Percentiles rank a stretch among this genome's conserved stretches.
Evolutionary conservation across 179 eudicot genomes (phyloP).

Genomic region (Nepenthes alata): DNA sequence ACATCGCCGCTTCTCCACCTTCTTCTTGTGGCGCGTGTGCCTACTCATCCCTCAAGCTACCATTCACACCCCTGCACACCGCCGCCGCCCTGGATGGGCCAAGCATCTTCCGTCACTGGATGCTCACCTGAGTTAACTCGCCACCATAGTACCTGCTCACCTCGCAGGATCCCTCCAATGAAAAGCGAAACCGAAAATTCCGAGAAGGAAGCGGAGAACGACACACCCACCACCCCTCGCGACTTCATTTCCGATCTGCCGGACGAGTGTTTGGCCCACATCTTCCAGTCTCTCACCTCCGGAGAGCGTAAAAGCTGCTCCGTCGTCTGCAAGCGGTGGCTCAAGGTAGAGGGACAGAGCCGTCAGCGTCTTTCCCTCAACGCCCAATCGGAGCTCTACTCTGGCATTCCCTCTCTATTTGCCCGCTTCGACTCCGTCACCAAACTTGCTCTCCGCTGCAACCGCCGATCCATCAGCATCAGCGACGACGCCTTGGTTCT

Average conservation of each 20-base stretch:
- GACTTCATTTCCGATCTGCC: slow-evolving; percentile 46
- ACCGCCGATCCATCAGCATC: slow-evolving; percentile 55
- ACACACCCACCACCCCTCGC: not conserved
- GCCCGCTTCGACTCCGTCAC: slow-evolving; percentile 63
- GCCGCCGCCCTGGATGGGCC: slow-evolving; percentile 12
- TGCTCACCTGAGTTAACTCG: slow-evolving; percentile 7
- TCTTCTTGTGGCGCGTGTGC: too few relatives aligned
- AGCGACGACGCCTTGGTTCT: slow-evolving; percentile 41
- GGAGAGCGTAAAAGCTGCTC: slow-evolving; percentile 50
- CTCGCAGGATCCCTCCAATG: slow-evolving; percentile 3
- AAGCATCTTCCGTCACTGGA: slow-evolving; percentile 13
- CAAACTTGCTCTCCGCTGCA: slow-evolving; percentile 65
- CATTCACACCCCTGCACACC: too few relatives aligned
- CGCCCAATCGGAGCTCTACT: slow-evolving; percentile 33
- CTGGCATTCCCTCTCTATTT: slow-evolving; percentile 25
- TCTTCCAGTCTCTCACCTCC: slow-evolving; percentile 44
- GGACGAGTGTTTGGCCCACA: slow-evolving; percentile 58
- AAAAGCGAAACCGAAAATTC: not conserved
- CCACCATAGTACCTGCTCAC: slow-evolving; percentile 6
- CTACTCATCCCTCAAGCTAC: too few relatives aligned
- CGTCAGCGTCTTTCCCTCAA: slow-evolving; percentile 60
- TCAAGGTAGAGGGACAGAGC: slow-evolving; percentile 60
- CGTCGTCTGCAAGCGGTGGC: slow-evolving; percentile 64
- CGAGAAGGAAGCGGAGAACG: not conserved
- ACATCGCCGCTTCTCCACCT: too few relatives aligned